phyloP scores from a whole-genome alignment of 495 filamentous ascomycete species.

The Xylona heveae region DNA sequence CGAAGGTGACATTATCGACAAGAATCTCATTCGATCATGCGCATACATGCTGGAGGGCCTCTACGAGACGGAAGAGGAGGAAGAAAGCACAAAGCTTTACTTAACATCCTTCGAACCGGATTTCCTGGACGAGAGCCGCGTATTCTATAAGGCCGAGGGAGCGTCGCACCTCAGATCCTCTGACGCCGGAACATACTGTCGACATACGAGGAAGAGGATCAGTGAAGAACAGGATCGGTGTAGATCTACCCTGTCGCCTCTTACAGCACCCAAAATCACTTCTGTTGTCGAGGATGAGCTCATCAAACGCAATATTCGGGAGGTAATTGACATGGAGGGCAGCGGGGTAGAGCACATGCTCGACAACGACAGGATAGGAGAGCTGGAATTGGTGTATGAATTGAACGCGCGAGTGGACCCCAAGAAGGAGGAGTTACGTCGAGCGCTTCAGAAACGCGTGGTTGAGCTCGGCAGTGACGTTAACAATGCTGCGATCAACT shows the following conservation, averaged over 20 bases:
- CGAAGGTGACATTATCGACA: conserved; percentile 76
- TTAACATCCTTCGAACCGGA: conserved; percentile 59
- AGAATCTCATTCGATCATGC: conserved; percentile 58
- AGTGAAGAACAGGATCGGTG: conserved; percentile 66
- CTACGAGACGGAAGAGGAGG: conserved; percentile 59
- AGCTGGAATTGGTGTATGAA: conserved; percentile 53
- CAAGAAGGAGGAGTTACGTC: conserved; percentile 48
- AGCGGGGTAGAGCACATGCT: conserved; percentile 80
- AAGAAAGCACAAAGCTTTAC: conserved; percentile 62
- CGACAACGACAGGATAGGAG: conserved; percentile 62
- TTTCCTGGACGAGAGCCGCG: conserved; percentile 45
- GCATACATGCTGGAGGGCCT: conserved; percentile 81
- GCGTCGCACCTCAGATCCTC: conserved; percentile 48
- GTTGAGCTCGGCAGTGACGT: conserved; percentile 63
- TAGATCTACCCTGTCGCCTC: conserved; percentile 46
- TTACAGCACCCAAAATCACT: conserved; percentile 53
- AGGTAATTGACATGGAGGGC: conserved; percentile 65
- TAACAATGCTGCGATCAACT: conserved; percentile 38
- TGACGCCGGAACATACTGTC: conserved; percentile 67
- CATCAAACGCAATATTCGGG: conserved; percentile 49
- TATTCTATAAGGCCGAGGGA: conserved; percentile 62
- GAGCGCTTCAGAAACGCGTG: conserved; percentile 48
- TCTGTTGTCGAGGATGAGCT: conserved; percentile 62
- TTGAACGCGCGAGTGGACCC: conserved; percentile 60
- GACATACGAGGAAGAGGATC: conserved; percentile 50